A percentile compares a stretch with the other conserved stretches of the same genome.
phyloP scores from a whole-genome alignment of 345 rosid species.

The Citrus trifoliata region DNA sequence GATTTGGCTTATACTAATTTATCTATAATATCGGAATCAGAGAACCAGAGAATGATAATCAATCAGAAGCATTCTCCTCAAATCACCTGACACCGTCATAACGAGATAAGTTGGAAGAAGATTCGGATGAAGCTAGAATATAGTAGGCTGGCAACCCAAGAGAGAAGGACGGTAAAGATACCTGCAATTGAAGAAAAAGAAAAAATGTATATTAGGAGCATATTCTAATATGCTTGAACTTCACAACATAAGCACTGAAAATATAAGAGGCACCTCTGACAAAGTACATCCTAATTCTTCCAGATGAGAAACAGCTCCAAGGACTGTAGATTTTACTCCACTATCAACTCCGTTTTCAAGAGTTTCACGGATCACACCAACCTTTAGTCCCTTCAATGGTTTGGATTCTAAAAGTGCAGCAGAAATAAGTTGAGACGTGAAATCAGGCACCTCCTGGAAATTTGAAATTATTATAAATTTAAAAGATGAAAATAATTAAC shows the following conservation, averaged over 20 bases:
- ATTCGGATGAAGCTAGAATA: conserved; percentile 82
- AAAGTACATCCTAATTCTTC: conserved; percentile 78
- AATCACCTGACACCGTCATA: conserved; percentile 86
- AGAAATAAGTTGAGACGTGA: conserved; percentile 47
- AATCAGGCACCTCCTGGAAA: conserved; percentile 75
- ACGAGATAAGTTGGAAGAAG: conserved; percentile 87
- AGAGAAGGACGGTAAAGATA: conserved; percentile 81
- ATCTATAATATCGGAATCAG: neutral
- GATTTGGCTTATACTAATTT: neutral
- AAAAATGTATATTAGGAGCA: neutral
- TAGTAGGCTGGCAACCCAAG: conserved; percentile 91
- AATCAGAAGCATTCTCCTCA: neutral
- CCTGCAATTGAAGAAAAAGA: conserved; percentile 33
- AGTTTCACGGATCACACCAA: conserved; percentile 86
- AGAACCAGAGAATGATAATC: neutral
- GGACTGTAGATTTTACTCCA: conserved; percentile 66
- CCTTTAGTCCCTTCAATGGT: conserved; percentile 71
- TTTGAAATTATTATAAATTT: neutral
- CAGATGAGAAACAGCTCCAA: conserved; percentile 71
- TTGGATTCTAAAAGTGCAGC: conserved; percentile 44
- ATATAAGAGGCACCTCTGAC: conserved; percentile 44
- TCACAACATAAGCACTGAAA: neutral
- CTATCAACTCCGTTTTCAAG: conserved; percentile 70
- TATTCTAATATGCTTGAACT: neutral
- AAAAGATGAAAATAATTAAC: neutral